Evolutionary conservation across 2,329 filamentous ascomycete species (phyloP).

Genomic region (Diaporthe sp.): DNA sequence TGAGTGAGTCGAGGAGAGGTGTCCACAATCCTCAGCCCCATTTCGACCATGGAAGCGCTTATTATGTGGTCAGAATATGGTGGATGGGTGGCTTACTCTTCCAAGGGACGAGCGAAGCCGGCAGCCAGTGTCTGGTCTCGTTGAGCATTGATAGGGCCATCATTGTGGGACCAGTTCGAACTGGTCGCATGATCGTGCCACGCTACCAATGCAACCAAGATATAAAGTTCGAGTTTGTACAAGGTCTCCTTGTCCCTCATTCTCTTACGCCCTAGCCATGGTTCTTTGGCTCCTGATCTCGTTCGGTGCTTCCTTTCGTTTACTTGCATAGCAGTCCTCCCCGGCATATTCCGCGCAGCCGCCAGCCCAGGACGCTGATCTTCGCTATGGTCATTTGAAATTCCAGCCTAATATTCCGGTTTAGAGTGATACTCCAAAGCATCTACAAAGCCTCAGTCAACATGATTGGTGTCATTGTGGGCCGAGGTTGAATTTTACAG

Average conservation of each 20-base stretch:
- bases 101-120: not conserved
- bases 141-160: not conserved
- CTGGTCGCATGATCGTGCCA: not conserved
- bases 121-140: not conserved
- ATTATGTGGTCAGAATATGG: not conserved
- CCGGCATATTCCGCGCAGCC: no score
- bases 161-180: not conserved
- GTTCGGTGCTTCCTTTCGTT: not conserved
- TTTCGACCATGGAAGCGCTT: not conserved
- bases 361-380: not conserved
- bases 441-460: not conserved
- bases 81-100: not conserved
- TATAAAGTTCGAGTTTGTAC: not conserved
- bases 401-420: not conserved
- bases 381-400: not conserved
- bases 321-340: not conserved
- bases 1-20: not conserved
- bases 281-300: not conserved
- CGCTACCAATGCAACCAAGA: not conserved
- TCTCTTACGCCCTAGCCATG: not conserved
- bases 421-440: not conserved
- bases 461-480: not conserved
- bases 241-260: not conserved
- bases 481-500: no score
- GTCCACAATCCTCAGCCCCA: not conserved